Evolutionary conservation across 495 filamentous ascomycete species (phyloP).

Genomic region (Penicillium roqueforti): DNA sequence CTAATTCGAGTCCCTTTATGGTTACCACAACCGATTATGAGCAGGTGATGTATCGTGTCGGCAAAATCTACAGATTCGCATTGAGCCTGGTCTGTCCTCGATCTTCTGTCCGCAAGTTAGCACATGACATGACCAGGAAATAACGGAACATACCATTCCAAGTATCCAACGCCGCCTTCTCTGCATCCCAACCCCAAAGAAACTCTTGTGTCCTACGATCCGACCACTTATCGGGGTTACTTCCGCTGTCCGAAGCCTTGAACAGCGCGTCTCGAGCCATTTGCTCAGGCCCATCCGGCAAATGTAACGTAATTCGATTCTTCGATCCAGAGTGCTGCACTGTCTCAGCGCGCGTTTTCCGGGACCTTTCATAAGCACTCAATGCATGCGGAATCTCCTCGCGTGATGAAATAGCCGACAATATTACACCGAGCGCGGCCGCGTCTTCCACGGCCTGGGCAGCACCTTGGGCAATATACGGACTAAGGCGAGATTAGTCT

Average conservation of each 20-base stretch:
- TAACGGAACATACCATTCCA: constrained; percentile 35
- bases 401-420: constrained; percentile 36
- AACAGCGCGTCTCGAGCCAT: constrained; percentile 47
- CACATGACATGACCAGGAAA: neutral
- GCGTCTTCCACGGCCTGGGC: constrained; percentile 53
- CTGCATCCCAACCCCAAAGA: constrained; percentile 48
- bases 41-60: constrained; percentile 2
- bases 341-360: constrained; percentile 46
- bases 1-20: neutral
- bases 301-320: constrained; percentile 49
- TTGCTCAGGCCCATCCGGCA: constrained; percentile 52
- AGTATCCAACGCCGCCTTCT: constrained; percentile 37
- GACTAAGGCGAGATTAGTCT: constrained; percentile 22
- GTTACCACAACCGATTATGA: constrained; percentile 2
- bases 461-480: constrained; percentile 49
- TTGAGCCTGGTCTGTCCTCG: constrained; percentile 1
- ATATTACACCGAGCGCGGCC: constrained; percentile 47
- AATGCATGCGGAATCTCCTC: constrained; percentile 41
- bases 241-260: constrained; percentile 29
- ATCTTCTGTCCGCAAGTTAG: constrained; percentile 9
- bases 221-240: constrained; percentile 47
- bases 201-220: constrained; percentile 45
- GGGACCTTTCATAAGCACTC: constrained; percentile 44
- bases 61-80: constrained; percentile 10
- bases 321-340: constrained; percentile 50